phyloP scores from a whole-genome alignment of 805 yeast genomes.

The Trichomonascus vanleenenianus region DNA sequence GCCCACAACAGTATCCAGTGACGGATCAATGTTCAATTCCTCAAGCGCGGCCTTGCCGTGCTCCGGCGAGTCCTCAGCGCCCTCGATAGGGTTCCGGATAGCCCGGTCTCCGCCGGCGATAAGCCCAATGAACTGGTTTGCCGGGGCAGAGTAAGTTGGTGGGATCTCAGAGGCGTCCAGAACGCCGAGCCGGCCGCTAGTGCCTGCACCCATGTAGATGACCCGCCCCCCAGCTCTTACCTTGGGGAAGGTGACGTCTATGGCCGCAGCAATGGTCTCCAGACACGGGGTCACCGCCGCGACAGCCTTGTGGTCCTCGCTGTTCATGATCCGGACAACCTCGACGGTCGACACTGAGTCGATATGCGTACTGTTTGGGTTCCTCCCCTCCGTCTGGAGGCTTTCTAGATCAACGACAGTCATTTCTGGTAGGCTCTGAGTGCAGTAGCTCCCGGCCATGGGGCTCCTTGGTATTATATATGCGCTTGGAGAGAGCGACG shows the following conservation, averaged over 20 bases:
- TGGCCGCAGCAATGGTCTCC: slow-evolving; percentile 16
- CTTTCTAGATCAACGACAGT: slow-evolving; percentile 7
- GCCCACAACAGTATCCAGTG: slow-evolving; percentile 20
- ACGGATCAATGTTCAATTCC: slow-evolving; percentile 10
- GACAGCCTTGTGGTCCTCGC: slow-evolving; percentile 15
- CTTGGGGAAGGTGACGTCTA: slow-evolving; percentile 18
- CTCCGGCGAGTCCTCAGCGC: slow-evolving; percentile 21
- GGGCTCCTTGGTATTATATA: no score
- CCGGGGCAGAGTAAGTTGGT: slow-evolving; percentile 23
- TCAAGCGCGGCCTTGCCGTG: slow-evolving; percentile 18
- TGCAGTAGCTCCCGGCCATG: background rate
- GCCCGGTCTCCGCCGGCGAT: slow-evolving; percentile 26
- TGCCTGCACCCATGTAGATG: slow-evolving; percentile 25
- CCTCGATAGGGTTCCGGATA: slow-evolving; percentile 21
- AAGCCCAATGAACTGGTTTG: slow-evolving; percentile 20
- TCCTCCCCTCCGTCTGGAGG: slow-evolving; percentile 21
- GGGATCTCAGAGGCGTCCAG: slow-evolving; percentile 25
- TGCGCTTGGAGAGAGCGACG: no score
- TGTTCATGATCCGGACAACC: slow-evolving; percentile 17
- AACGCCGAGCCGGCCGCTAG: slow-evolving; percentile 22
- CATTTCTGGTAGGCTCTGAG: background rate
- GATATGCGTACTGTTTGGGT: slow-evolving; percentile 15
- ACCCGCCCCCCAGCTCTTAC: slow-evolving; percentile 21
- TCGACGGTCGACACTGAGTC: slow-evolving; percentile 16
- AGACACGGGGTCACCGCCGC: slow-evolving; percentile 11